Evolutionary conservation across 2,329 filamentous ascomycete genomes (phyloP).

Genomic region (Trichophyton benhamiae): DNA sequence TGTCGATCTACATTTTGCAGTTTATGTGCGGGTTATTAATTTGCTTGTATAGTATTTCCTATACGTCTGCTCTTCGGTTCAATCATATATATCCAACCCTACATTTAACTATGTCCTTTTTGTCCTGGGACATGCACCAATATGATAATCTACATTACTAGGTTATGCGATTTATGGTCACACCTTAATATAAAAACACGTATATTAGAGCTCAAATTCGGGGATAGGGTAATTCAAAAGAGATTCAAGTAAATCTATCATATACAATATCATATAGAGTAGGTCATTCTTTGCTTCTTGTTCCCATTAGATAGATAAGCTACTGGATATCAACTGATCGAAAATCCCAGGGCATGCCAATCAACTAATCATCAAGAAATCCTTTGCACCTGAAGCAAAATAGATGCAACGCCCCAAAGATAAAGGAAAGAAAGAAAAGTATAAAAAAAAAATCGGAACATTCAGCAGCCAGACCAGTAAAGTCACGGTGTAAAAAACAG

Average conservation of each 20-base stretch:
- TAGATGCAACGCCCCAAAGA: background rate
- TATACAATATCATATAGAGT: background rate
- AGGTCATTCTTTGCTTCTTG: background rate
- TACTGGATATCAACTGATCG: background rate
- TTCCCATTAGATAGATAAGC: background rate
- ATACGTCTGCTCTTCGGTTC: background rate
- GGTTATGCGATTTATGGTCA: too few species aligned
- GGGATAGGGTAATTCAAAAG: background rate
- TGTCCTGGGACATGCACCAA: background rate
- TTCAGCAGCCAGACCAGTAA: background rate
- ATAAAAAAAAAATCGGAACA: background rate
- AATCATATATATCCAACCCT: background rate
- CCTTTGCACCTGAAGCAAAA: background rate
- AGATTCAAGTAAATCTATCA: background rate
- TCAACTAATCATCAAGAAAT: background rate
- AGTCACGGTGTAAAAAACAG: background rate
- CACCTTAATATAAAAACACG: too few species aligned
- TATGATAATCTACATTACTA: background rate
- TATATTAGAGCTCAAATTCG: background rate
- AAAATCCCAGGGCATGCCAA: background rate
- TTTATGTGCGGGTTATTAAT: background rate
- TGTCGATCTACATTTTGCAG: background rate
- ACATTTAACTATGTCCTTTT: background rate
- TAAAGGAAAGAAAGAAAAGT: too few species aligned
- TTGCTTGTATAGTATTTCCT: slow-evolving; percentile 1